Conservation (phyloP, 2,329 filamentous ascomycete species). For the Ophiocordyceps sinensis region DNA sequence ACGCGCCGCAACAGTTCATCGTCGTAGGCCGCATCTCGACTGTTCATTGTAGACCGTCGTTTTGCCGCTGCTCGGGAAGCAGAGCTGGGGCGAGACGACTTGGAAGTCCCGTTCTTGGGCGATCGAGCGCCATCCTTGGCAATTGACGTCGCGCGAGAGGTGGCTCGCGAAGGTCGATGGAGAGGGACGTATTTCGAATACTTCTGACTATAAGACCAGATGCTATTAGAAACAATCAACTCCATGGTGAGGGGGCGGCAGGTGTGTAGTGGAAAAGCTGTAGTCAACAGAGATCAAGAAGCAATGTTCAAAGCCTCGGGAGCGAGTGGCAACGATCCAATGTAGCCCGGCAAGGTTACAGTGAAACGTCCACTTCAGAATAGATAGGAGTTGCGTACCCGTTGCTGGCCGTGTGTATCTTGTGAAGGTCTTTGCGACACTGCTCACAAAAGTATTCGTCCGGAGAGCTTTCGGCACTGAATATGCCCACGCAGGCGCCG, state of each 20-base stretch:
- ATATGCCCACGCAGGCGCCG: conserved; percentile 91
- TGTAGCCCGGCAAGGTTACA: not conserved
- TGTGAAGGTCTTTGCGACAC: conserved; percentile 84
- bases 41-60: conserved; percentile 93
- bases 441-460: conserved; percentile 98
- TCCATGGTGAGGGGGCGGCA: not conserved
- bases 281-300: conserved; percentile 9
- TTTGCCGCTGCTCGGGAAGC: conserved; percentile 53
- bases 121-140: conserved; percentile 46
- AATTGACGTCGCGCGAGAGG: conserved; percentile 49
- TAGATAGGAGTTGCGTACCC: conserved; percentile 47
- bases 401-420: conserved; percentile 63
- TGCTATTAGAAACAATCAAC: conserved; percentile 8
- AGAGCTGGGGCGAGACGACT: conserved; percentile 38
- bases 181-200: conserved; percentile 53
- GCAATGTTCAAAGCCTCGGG: not conserved
- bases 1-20: conserved; percentile 81
- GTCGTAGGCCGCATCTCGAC: conserved; percentile 84
- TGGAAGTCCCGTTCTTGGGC: conserved; percentile 37
- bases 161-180: conserved; percentile 38
- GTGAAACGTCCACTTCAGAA: not conserved
- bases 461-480: conserved; percentile 82
- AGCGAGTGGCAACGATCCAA: too few species aligned
- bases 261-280: not conserved
- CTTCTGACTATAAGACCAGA: conserved; percentile 34